These are phyloP conservation scores for Daucus carota DNA, from an alignment of 129 eudicot species.

Conservation along the genomic window DNA sequence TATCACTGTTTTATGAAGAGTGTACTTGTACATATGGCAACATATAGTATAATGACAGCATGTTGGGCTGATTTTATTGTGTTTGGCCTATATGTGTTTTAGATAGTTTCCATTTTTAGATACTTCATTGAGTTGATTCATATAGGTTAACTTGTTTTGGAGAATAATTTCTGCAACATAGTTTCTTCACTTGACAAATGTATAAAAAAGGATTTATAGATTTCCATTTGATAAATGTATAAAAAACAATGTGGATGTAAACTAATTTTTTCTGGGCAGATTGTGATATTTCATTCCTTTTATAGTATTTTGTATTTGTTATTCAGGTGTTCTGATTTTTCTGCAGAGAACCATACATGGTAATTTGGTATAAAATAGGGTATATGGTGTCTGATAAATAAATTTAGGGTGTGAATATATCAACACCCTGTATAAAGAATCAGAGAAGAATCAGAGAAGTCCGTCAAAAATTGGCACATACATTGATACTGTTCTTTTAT, in stretches of 20 bases:
- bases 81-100: slow-evolving; percentile 12
- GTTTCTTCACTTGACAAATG: background rate
- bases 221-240: background rate
- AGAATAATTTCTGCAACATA: background rate
- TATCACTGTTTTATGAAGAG: slow-evolving; percentile 12
- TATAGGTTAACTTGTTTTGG: background rate
- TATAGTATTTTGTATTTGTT: background rate
- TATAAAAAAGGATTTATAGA: background rate
- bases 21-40: slow-evolving; percentile 49
- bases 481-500: too few relatives aligned
- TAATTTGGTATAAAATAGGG: too few relatives aligned
- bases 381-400: too few relatives aligned
- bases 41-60: slow-evolving; percentile 14
- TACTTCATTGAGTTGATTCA: background rate
- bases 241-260: background rate
- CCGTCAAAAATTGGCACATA: too few relatives aligned
- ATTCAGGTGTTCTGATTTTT: background rate
- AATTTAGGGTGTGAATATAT: too few relatives aligned
- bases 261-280: background rate
- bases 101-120: background rate
- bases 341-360: background rate
- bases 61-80: slow-evolving; percentile 4
- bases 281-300: background rate
- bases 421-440: too few relatives aligned
- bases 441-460: too few relatives aligned